These are phyloP conservation scores for Sporobolus alterniflorus DNA, from an alignment of 202 grass and related monocot genomes.

Conservation along the genomic window DNA sequence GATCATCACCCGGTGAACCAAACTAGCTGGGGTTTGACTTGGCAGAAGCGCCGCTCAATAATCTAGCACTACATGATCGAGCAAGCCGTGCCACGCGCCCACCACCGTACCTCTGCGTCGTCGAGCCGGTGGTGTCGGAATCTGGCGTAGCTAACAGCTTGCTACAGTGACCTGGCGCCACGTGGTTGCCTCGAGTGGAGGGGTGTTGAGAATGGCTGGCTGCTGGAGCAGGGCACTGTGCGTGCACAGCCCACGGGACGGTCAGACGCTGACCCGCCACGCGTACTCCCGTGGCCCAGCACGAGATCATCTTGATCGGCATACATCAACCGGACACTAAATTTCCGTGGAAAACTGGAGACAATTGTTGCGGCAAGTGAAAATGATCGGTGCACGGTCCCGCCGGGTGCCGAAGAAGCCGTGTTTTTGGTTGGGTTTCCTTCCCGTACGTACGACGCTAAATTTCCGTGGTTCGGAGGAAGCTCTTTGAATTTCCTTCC, in stretches of 20 bases:
- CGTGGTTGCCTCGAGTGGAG: background rate
- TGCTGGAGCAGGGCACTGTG: background rate
- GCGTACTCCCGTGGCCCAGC: too few relatives aligned
- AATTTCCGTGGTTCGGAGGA: background rate
- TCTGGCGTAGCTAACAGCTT: too few relatives aligned
- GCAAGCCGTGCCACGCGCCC: background rate
- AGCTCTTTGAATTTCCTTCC: background rate
- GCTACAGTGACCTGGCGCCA: background rate
- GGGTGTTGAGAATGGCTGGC: background rate
- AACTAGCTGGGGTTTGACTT: conserved; percentile 13
- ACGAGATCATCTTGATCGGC: too few relatives aligned
- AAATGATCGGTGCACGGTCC: background rate
- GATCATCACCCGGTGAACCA: background rate
- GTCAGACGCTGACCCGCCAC: too few relatives aligned
- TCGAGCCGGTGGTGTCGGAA: background rate
- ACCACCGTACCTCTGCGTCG: background rate
- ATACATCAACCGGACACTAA: too few relatives aligned
- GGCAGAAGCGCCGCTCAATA: background rate
- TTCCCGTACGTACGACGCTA: background rate
- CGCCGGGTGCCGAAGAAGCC: background rate
- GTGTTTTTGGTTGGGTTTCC: background rate
- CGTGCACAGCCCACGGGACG: too few relatives aligned
- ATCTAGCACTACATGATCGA: background rate
- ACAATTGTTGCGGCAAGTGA: background rate
- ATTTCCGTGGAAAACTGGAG: too few relatives aligned